phyloP scores from a whole-genome alignment of 2,329 filamentous ascomycete species.

The Xylaria sp. region DNA sequence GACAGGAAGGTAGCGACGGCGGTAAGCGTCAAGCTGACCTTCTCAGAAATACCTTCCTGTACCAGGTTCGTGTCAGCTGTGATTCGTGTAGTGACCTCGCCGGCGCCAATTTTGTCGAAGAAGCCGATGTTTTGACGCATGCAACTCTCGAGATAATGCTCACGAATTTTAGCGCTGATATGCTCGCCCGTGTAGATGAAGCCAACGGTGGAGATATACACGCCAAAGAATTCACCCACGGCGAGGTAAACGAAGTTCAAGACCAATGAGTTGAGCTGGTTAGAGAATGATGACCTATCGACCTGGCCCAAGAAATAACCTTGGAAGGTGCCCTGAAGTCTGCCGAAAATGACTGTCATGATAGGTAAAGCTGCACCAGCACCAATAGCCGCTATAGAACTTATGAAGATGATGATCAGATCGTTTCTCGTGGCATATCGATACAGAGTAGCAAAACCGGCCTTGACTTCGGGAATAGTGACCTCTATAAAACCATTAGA shows the following conservation, averaged over 20 bases:
- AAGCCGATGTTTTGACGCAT: constrained; percentile 89
- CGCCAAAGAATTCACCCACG: constrained; percentile 77
- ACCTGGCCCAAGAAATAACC: constrained; percentile 60
- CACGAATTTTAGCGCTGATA: constrained; percentile 77
- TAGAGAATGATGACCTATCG: constrained; percentile 61
- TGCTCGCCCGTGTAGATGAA: constrained; percentile 90
- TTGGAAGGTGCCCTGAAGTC: constrained; percentile 74
- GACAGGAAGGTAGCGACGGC: constrained; percentile 83
- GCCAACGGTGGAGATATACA: constrained; percentile 81
- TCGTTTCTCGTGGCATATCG: constrained; percentile 73
- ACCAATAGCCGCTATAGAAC: constrained; percentile 68
- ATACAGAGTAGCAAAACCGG: constrained; percentile 69
- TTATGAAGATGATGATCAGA: constrained; percentile 65
- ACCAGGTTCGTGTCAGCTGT: constrained; percentile 93
- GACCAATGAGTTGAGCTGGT: constrained; percentile 66
- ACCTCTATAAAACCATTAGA: constrained; percentile 52
- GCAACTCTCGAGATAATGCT: constrained; percentile 83
- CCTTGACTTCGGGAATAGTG: constrained; percentile 65
- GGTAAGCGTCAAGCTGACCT: constrained; percentile 77
- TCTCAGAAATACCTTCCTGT: constrained; percentile 92
- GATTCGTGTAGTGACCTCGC: constrained; percentile 92
- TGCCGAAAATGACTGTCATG: constrained; percentile 83
- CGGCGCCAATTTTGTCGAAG: constrained; percentile 90
- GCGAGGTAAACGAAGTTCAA: constrained; percentile 87
- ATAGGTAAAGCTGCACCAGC: constrained; percentile 77